These are phyloP conservation scores for Microcyclosporella mali DNA, from an alignment of 2,329 filamentous ascomycete species.

Conservation along the genomic window DNA sequence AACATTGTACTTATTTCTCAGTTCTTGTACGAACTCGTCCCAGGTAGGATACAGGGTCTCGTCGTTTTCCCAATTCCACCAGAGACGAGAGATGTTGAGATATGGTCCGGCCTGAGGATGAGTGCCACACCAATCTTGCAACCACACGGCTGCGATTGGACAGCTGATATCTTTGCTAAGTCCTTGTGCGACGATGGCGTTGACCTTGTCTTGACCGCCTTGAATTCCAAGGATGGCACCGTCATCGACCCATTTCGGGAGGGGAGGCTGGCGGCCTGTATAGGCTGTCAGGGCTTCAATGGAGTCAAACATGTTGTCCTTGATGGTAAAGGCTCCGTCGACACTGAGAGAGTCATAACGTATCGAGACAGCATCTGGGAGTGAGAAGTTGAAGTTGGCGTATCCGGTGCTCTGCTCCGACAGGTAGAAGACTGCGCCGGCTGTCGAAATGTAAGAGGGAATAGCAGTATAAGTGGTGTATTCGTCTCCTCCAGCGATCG, in stretches of 20 bases:
- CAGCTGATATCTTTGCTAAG: constrained; percentile 21
- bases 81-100: constrained; percentile 32
- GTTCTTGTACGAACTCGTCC: constrained; percentile 32
- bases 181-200: constrained; percentile 30
- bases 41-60: constrained; percentile 31
- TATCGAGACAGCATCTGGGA: constrained; percentile 17
- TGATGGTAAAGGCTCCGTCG: constrained; percentile 20
- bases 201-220: constrained; percentile 33
- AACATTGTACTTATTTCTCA: constrained; percentile 30
- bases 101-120: constrained; percentile 32
- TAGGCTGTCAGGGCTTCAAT: constrained; percentile 32
- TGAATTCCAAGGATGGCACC: constrained; percentile 36
- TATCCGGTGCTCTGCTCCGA: constrained; percentile 30
- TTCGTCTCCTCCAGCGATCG: constrained; percentile 27
- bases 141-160: constrained; percentile 34
- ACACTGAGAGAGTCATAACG: constrained; percentile 23
- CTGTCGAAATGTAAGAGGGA: constrained; percentile 30
- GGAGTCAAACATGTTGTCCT: constrained; percentile 26
- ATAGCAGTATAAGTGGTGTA: constrained; percentile 33
- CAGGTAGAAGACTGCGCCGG: constrained; percentile 29
- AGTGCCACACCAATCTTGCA: constrained; percentile 36
- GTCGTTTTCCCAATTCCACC: constrained; percentile 39
- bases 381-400: constrained; percentile 30
- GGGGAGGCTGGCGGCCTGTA: constrained; percentile 31
- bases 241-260: constrained; percentile 29